These are phyloP conservation scores for Tephrocybe rancida DNA, from an alignment of 768 basidiomycete species.

Conservation along the genomic window DNA sequence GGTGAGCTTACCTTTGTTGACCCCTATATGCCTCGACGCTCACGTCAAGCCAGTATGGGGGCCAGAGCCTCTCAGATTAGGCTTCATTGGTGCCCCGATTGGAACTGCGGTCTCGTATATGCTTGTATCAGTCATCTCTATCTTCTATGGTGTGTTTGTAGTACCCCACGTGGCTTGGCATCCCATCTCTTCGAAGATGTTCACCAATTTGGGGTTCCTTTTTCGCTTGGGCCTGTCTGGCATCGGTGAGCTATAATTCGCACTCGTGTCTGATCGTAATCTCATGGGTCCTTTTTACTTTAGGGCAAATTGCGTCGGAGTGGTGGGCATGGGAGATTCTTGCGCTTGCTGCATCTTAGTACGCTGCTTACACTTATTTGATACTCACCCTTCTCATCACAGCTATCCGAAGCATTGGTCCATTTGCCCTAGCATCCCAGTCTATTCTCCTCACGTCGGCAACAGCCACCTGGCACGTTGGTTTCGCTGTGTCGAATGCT, in stretches of 20 bases:
- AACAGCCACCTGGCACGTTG: constrained; percentile 79
- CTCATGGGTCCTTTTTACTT: not conserved
- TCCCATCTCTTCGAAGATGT: constrained; percentile 62
- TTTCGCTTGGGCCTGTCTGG: constrained; percentile 80
- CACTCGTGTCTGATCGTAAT: not conserved
- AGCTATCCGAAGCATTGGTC: constrained; percentile 83
- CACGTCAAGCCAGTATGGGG: constrained; percentile 65
- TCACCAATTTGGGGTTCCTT: constrained; percentile 65
- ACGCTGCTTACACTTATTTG: too few species aligned
- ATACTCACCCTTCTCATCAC: too few species aligned
- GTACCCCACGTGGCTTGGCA: constrained; percentile 78
- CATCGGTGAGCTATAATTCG: constrained; percentile 48
- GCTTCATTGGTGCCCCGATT: constrained; percentile 90
- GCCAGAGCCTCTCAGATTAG: constrained; percentile 70
- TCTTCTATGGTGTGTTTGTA: constrained; percentile 62
- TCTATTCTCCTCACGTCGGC: constrained; percentile 80
- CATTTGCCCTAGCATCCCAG: constrained; percentile 81
- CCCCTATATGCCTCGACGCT: too few species aligned
- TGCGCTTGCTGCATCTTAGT: constrained; percentile 54
- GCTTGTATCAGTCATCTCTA: constrained; percentile 63
- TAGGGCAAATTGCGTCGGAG: constrained; percentile 79
- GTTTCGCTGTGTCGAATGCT: constrained; percentile 80
- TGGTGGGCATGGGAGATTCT: constrained; percentile 98
- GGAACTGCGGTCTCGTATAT: constrained; percentile 87
- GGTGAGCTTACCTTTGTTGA: constrained; percentile 43